phyloP scores from a whole-genome alignment of 1,284 basidiomycete genomes.

The Macrocystidia cucumis region DNA sequence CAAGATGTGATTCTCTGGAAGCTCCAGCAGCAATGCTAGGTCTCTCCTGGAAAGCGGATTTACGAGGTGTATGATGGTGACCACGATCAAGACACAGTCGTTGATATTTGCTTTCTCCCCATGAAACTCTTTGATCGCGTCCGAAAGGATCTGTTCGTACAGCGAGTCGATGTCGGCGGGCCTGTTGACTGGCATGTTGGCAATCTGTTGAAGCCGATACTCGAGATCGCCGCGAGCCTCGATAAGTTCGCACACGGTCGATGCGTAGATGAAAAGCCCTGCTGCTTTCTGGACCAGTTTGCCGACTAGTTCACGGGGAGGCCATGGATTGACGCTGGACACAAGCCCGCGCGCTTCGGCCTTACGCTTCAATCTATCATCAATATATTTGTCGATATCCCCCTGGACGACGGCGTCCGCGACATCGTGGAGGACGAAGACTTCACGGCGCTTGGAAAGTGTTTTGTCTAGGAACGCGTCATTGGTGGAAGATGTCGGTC shows the following conservation, averaged over 20 bases:
- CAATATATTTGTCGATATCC: constrained; percentile 12
- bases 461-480: constrained; percentile 10
- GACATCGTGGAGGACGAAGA: constrained; percentile 13
- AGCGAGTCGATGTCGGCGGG: constrained; percentile 12
- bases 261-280: constrained; percentile 13
- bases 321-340: constrained; percentile 10
- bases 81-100: constrained; percentile 12
- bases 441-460: constrained; percentile 7
- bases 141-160: constrained; percentile 10
- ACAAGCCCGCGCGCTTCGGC: constrained; percentile 7
- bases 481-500: constrained; percentile 11
- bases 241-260: constrained; percentile 13
- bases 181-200: constrained; percentile 9
- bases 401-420: constrained; percentile 11
- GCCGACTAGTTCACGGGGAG: constrained; percentile 9
- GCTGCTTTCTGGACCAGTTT: constrained; percentile 13
- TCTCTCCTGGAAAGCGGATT: constrained; percentile 12
- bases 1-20: constrained; percentile 9
- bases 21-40: constrained; percentile 9
- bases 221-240: constrained; percentile 12
- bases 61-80: constrained; percentile 11
- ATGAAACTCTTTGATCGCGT: constrained; percentile 10
- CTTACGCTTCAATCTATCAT: constrained; percentile 9
- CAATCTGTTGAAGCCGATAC: constrained; percentile 11
- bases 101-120: constrained; percentile 8